Base-by-base conservation (phyloP, 129 eudicot species). In the Erigeron canadensis region DNA sequence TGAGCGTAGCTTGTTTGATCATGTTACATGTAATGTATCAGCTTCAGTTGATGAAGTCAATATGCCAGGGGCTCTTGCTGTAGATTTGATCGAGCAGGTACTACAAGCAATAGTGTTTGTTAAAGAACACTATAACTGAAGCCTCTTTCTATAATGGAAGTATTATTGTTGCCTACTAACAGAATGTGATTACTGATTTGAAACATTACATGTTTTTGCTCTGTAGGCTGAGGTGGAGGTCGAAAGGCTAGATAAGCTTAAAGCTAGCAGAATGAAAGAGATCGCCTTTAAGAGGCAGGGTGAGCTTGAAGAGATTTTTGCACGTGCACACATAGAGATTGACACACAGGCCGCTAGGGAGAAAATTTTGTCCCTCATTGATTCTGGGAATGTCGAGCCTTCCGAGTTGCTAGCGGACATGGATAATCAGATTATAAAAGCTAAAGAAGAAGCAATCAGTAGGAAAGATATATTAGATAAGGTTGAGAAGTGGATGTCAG, bases 401-500 rank as follows among this genome's bases (percentile, higher is more conserved):
- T 63, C 96, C 10, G 99, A 95, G 69, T 71, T 95, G 80, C 77
- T 95, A 68, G 86, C 87, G 11, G 97, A 95, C 80, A 90, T 95
- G 97, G 99, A 95, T 70, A 86, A 77, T 77, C 99, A 90, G 85
- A 90, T 95, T 13, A 54, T 73, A 50, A 87, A 86, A 51, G 99
- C 99, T 21, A 95, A 88, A 82, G 97, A 95, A 83, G 99, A 95
- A 86, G 86, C 99, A 63, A 53, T 81, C 19, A 95, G 99, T 77
- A 82, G 99, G 78, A 95, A 90, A 76, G 99, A 95, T 43, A 95
- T 95, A 72, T 78, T 95, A 77, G 99, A 95, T 75, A 95, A 88
- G 81, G 97, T 95, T 56, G 99, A 95, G 84, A 95, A 88, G 45
- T 95, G 99, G 99, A 95, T 90, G 99, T 86, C 94, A 16, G 97